A percentile compares a stretch with the other conserved stretches of the same genome.
These are phyloP conservation scores for Cyclotella sp. DNA, from an alignment of 108 stramenopile species.

Conservation along the genomic window DNA sequence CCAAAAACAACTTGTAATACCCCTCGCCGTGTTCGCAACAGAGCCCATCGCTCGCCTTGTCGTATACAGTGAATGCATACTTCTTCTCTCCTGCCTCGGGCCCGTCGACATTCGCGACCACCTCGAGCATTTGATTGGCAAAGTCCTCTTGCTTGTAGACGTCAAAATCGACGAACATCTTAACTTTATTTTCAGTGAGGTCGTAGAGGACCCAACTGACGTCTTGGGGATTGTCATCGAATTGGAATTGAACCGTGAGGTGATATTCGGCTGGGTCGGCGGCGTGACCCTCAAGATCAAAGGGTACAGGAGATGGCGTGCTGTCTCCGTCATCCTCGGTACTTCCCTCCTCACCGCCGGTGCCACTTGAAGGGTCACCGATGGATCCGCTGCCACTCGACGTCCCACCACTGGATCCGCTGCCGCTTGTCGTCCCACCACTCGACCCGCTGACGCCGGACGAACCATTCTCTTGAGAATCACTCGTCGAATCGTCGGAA, in stretches of 20 bases:
- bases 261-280: slow-evolving; percentile 23
- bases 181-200: slow-evolving; percentile 27
- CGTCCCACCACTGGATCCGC: not conserved
- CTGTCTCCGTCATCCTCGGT: not conserved
- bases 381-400: not conserved
- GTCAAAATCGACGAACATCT: slow-evolving; percentile 44
- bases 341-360: no score
- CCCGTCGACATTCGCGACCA: slow-evolving; percentile 31
- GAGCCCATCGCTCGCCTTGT: slow-evolving; percentile 49
- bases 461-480: slow-evolving; percentile 28
- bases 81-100: slow-evolving; percentile 48
- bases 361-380: no score
- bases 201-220: slow-evolving; percentile 52
- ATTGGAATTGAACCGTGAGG: slow-evolving; percentile 41
- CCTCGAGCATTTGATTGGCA: slow-evolving; percentile 31
- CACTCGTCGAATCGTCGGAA: slow-evolving; percentile 13
- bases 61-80: slow-evolving; percentile 63
- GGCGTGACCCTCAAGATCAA: slow-evolving; percentile 1
- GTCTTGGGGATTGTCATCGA: slow-evolving; percentile 49
- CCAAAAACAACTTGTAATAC: slow-evolving; percentile 44
- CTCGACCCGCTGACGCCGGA: no score
- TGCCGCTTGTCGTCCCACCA: no score
- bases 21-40: slow-evolving; percentile 46
- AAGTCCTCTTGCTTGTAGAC: slow-evolving; percentile 35
- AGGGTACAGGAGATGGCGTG: not conserved